Evolutionary conservation across 2,329 filamentous ascomycete genomes (phyloP).

Genomic region (Annulohypoxylon truncatum): DNA sequence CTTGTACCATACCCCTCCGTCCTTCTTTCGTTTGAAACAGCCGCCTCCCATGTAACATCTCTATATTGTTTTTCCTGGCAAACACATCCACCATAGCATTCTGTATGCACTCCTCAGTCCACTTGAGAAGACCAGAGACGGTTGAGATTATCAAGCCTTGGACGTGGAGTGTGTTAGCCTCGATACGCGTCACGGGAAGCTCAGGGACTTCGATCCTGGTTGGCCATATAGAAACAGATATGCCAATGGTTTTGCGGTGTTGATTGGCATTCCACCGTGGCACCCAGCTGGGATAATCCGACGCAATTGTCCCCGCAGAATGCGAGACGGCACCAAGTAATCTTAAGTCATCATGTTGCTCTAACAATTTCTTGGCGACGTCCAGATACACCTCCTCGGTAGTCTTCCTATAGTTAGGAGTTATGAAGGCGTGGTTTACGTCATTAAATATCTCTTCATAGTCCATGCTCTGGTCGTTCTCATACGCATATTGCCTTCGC

Average conservation of each 20-base stretch:
- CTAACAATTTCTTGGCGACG: background rate
- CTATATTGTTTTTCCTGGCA: background rate
- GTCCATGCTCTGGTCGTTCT: background rate
- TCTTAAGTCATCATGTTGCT: conserved; percentile 5
- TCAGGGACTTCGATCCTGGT: conserved; percentile 2
- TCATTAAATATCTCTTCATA: background rate
- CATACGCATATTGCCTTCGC: background rate
- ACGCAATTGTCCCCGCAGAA: background rate
- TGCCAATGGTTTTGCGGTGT: conserved; percentile 12
- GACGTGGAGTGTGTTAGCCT: background rate
- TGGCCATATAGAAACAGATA: background rate
- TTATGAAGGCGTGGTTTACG: background rate
- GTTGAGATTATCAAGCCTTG: conserved; percentile 1
- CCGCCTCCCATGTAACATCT: conserved; percentile 6
- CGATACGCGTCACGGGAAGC: background rate
- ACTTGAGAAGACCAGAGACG: background rate
- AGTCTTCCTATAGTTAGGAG: conserved; percentile 3
- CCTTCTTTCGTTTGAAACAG: conserved; percentile 7
- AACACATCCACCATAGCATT: background rate
- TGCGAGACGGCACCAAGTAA: conserved; percentile 10
- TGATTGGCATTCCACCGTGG: conserved; percentile 6
- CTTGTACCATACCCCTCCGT: conserved; percentile 5
- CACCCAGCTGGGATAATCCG: conserved; percentile 12
- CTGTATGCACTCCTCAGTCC: conserved; percentile 1
- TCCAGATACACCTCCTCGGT: conserved; percentile 10